Conservation (phyloP, 2,329 filamentous ascomycete species). For the Aspergillus fructus region DNA sequence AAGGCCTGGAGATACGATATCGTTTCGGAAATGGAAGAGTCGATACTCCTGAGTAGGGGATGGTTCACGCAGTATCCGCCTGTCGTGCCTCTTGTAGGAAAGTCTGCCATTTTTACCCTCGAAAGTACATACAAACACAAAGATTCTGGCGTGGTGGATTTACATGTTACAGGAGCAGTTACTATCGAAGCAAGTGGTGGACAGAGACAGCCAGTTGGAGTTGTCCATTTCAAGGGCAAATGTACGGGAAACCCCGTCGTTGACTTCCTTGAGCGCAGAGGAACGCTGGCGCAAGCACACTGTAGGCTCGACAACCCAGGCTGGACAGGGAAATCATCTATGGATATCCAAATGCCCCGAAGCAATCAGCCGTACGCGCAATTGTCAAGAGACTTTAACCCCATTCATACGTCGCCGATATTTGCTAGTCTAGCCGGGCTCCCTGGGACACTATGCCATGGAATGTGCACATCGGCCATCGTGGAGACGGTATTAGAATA, state of each 20-base stretch:
- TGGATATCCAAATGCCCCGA: constrained; percentile 81
- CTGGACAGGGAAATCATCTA: constrained; percentile 24
- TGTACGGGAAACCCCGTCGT: constrained; percentile 18
- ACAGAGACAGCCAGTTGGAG: constrained; percentile 1
- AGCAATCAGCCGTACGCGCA: constrained; percentile 95
- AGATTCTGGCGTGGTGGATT: neutral
- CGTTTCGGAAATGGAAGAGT: constrained; percentile 11
- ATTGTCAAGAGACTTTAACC: constrained; percentile 95
- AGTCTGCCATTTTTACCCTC: constrained; percentile 10
- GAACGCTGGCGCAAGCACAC: neutral
- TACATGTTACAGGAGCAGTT: constrained; percentile 14
- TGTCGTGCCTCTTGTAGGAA: constrained; percentile 10
- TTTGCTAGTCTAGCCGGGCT: constrained; percentile 94
- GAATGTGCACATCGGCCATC: constrained; percentile 96
- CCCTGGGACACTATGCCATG: constrained; percentile 92
- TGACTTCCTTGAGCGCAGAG: constrained; percentile 19
- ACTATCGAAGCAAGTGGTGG: neutral
- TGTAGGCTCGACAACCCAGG: constrained; percentile 7
- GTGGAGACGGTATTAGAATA: constrained; percentile 90
- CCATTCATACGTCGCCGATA: constrained; percentile 91
- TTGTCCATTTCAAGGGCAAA: constrained; percentile 8
- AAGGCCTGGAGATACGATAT: constrained; percentile 7
- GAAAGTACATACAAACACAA: constrained; percentile 9
- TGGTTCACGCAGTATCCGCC: constrained; percentile 13
- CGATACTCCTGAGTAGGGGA: constrained; percentile 7